phyloP scores from a whole-genome alignment of 768 basidiomycete species.

The Lentinus brumalis region DNA sequence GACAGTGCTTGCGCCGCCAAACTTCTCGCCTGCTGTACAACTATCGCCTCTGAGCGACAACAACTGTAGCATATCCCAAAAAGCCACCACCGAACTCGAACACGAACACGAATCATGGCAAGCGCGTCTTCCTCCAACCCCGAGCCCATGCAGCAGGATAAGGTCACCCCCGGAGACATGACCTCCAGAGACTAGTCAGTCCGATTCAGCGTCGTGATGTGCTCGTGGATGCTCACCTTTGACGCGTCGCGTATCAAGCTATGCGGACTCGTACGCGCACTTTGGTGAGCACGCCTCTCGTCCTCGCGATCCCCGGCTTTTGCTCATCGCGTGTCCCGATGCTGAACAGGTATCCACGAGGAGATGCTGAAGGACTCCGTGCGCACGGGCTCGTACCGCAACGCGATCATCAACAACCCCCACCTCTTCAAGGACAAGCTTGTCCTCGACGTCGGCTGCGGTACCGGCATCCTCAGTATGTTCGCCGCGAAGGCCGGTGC shows the following conservation, averaged over 20 bases:
- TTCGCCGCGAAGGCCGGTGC: constrained; percentile 97
- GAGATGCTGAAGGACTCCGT: constrained; percentile 99
- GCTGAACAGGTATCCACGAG: constrained; percentile 84
- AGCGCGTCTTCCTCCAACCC: constrained; percentile 26
- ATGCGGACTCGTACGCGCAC: constrained; percentile 95
- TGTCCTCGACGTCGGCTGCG: constrained; percentile 97
- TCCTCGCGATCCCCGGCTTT: not conserved
- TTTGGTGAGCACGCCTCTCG: constrained; percentile 56
- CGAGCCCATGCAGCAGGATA: constrained; percentile 27
- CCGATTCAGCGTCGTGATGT: constrained; percentile 1
- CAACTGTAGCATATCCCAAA: constrained; percentile 11
- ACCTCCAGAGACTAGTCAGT: constrained; percentile 88
- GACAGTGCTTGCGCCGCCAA: not conserved
- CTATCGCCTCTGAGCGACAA: not conserved
- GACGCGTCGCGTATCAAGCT: constrained; percentile 48
- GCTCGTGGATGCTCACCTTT: constrained; percentile 28
- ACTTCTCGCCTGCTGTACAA: not conserved
- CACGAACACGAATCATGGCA: constrained; percentile 19
- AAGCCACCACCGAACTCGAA: not conserved
- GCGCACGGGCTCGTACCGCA: constrained; percentile 92
- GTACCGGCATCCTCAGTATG: constrained; percentile 97
- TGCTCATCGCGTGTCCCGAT: not conserved
- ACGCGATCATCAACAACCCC: constrained; percentile 90
- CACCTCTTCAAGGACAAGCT: constrained; percentile 97
- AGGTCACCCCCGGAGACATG: constrained; percentile 40